Conservation (phyloP, 1,284 basidiomycete genomes). For the Heliocybe sulcata region DNA sequence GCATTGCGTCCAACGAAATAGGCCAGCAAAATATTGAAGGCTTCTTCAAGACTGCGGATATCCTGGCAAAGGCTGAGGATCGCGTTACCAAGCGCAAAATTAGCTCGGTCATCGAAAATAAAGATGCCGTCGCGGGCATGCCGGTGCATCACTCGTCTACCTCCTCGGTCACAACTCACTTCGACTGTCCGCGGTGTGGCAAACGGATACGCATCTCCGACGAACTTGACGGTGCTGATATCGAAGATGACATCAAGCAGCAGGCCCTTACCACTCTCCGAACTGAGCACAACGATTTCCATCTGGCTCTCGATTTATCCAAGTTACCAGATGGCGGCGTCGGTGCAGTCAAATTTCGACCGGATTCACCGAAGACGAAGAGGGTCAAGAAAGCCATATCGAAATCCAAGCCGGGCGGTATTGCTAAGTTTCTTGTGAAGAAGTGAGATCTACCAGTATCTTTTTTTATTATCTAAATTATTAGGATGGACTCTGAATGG, state of each 20-base stretch:
- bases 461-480: slow-evolving; percentile 1
- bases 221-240: slow-evolving; percentile 15
- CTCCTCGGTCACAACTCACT: slow-evolving; percentile 17
- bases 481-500: not conserved
- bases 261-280: slow-evolving; percentile 41
- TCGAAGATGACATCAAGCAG: slow-evolving; percentile 18
- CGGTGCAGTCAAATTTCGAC: not conserved
- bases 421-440: slow-evolving; percentile 70
- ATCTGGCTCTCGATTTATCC: slow-evolving; percentile 75
- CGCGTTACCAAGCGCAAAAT: not conserved
- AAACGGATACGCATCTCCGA: slow-evolving; percentile 30
- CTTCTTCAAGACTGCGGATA: slow-evolving; percentile 51
- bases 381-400: slow-evolving; percentile 22
- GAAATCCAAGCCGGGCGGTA: slow-evolving; percentile 35
- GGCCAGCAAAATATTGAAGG: slow-evolving; percentile 86
- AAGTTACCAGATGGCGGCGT: slow-evolving; percentile 9
- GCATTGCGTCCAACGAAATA: slow-evolving; percentile 71
- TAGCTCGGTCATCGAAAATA: not conserved
- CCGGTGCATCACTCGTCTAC: not conserved
- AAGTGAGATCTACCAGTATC: slow-evolving; percentile 13
- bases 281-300: slow-evolving; percentile 81
- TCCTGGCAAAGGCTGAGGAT: slow-evolving; percentile 16
- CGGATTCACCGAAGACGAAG: slow-evolving; percentile 23
- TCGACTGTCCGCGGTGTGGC: slow-evolving; percentile 48
- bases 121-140: not conserved